Conservation (phyloP, 352 stramenopile genomes). For the Globisporangium spiculum region DNA sequence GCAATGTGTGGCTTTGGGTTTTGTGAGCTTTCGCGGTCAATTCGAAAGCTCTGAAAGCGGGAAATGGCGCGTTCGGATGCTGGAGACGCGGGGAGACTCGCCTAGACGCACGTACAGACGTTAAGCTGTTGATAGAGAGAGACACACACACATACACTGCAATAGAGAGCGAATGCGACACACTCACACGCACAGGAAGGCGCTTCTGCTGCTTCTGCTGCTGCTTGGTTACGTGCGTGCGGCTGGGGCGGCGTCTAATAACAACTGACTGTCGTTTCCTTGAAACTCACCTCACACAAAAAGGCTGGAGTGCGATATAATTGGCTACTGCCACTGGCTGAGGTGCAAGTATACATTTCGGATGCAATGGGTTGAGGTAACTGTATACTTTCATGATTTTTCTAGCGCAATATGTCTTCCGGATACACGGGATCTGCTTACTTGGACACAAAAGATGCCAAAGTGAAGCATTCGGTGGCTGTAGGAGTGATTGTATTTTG, state of each 20-base stretch:
- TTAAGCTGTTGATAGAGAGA: neutral
- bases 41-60: neutral
- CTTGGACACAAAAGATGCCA: neutral
- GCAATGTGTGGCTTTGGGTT: neutral
- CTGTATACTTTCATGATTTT: neutral
- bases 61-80: slow-evolving; percentile 1
- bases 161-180: slow-evolving; percentile 8
- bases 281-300: slow-evolving; percentile 2
- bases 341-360: neutral
- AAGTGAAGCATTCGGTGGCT: slow-evolving; percentile 10
- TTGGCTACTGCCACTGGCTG: slow-evolving; percentile 11
- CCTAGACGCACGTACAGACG: neutral
- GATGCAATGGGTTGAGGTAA: neutral
- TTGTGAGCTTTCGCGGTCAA: neutral
- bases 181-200: neutral
- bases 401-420: neutral
- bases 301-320: slow-evolving; percentile 2
- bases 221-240: neutral
- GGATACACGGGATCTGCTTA: neutral
- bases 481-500: slow-evolving; percentile 3
- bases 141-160: neutral
- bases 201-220: slow-evolving; percentile 6
- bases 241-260: slow-evolving; percentile 6
- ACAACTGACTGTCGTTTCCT: slow-evolving; percentile 16
- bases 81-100: neutral